A percentile compares a stretch with the other conserved stretches of the same genome.
These are phyloP conservation scores for Chaetomiaceae sp. DNA, from an alignment of 2,329 filamentous ascomycete genomes.

Conservation along the genomic window DNA sequence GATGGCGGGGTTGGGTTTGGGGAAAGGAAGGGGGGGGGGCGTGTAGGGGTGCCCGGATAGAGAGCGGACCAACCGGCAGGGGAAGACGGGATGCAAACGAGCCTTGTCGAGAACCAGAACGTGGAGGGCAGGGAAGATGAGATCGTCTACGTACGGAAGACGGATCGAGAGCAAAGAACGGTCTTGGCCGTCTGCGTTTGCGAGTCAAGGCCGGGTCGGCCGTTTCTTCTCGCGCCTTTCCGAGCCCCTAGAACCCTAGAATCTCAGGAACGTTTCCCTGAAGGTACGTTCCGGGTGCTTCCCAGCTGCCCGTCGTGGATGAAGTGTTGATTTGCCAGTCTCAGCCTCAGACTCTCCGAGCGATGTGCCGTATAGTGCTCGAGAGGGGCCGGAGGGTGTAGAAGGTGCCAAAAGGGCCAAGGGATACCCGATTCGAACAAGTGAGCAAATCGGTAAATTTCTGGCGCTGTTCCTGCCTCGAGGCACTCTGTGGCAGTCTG, in stretches of 20 bases:
- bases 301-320: not conserved
- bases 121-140: constrained; percentile 26
- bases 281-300: not conserved
- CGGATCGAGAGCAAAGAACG: constrained; percentile 14
- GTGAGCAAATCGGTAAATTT: constrained; percentile 29
- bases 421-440: constrained; percentile 38
- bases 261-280: constrained; percentile 1
- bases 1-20: constrained; percentile 37
- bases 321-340: constrained; percentile 2
- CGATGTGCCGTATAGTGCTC: constrained; percentile 33
- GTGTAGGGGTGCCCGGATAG: constrained; percentile 33
- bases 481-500: constrained; percentile 30
- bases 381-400: constrained; percentile 31
- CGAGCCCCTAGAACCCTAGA: constrained; percentile 21
- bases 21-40: constrained; percentile 33
- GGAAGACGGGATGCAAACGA: constrained; percentile 26
- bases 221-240: constrained; percentile 15
- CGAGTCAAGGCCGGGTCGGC: not conserved
- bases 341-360: constrained; percentile 15
- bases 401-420: constrained; percentile 38
- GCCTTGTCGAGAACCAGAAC: constrained; percentile 22
- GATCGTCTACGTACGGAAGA: constrained; percentile 32
- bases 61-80: constrained; percentile 33
- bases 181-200: constrained; percentile 8
- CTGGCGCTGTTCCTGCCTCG: constrained; percentile 27